Evolutionary conservation across 495 filamentous ascomycete genomes (phyloP).

Genomic region (Pseudevernia furfuracea): DNA sequence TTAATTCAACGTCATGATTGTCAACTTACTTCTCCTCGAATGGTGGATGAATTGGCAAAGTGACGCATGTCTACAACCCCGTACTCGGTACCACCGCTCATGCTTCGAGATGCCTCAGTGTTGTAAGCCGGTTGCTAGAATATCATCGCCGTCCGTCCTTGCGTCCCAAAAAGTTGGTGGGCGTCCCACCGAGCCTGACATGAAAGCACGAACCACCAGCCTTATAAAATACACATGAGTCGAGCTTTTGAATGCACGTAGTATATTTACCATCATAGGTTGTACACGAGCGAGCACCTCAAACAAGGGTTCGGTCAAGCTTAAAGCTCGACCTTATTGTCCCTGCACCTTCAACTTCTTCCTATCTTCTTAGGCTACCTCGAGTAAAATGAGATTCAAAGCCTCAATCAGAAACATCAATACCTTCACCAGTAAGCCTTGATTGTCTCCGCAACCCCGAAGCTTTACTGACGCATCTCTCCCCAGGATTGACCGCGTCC

Average conservation of each 20-base stretch:
- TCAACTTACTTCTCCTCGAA: not conserved
- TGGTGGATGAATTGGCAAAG: not conserved
- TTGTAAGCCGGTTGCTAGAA: not conserved
- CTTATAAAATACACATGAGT: not conserved
- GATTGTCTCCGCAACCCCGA: not conserved
- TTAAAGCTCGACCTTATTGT: not conserved
- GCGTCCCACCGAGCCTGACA: not conserved
- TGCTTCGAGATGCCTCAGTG: not conserved
- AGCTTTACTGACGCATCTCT: not conserved
- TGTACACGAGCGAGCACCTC: not conserved
- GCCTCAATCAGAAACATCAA: constrained; percentile 70
- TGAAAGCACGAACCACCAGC: not conserved
- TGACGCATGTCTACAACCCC: not conserved
- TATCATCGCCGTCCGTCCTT: not conserved
- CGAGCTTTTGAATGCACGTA: no score
- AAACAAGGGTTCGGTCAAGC: no score
- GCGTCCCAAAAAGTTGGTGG: not conserved
- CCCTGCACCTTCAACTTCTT: not conserved
- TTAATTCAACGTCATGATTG: constrained; percentile 15
- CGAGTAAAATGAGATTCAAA: constrained; percentile 63
- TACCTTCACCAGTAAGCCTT: constrained; percentile 72
- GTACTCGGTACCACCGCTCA: not conserved
- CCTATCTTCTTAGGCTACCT: not conserved
- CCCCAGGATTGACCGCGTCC: constrained; percentile 71
- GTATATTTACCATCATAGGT: no score